A percentile compares a stretch with the other conserved stretches of the same genome.
Conservation (phyloP, 345 rosid genomes). For the Euclidium syriacum region DNA sequence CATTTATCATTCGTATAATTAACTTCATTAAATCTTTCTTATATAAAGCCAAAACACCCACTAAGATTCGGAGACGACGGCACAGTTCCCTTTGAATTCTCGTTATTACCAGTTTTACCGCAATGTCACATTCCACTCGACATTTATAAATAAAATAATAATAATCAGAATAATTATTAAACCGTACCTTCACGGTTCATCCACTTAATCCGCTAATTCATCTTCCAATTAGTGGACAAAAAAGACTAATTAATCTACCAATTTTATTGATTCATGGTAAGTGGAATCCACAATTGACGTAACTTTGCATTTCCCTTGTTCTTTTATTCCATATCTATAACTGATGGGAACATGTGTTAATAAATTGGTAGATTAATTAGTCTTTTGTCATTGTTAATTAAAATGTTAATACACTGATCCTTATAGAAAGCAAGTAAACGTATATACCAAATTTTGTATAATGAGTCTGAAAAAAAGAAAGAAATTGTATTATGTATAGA, state of each 20-base stretch:
- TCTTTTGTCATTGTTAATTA: no score
- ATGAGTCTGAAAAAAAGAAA: no score
- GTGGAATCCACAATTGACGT: no score
- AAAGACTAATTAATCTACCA: not conserved
- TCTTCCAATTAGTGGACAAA: not conserved
- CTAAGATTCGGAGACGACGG: slow-evolving; percentile 26
- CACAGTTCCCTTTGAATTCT: slow-evolving; percentile 20
- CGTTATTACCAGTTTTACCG: slow-evolving; percentile 23
- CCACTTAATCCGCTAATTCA: slow-evolving; percentile 26
- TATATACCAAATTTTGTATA: no score
- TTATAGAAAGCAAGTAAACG: no score
- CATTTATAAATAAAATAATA: not conserved
- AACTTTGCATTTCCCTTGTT: no score
- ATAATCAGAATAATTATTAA: not conserved
- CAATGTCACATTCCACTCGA: slow-evolving; percentile 29
- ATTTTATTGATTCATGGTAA: not conserved
- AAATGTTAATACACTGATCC: no score
- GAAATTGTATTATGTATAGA: no score
- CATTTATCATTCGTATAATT: not conserved
- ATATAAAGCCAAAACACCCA: slow-evolving; percentile 14
- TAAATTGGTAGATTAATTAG: no score
- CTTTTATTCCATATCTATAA: no score
- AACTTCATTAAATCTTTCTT: slow-evolving; percentile 1
- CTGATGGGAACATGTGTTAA: no score
- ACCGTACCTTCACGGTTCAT: slow-evolving; percentile 11